Evolutionary conservation across 108 stramenopile species (phyloP), one percentile per base, ranked within the genome.

Genomic region (Poteriospumella lacustris): DNA sequence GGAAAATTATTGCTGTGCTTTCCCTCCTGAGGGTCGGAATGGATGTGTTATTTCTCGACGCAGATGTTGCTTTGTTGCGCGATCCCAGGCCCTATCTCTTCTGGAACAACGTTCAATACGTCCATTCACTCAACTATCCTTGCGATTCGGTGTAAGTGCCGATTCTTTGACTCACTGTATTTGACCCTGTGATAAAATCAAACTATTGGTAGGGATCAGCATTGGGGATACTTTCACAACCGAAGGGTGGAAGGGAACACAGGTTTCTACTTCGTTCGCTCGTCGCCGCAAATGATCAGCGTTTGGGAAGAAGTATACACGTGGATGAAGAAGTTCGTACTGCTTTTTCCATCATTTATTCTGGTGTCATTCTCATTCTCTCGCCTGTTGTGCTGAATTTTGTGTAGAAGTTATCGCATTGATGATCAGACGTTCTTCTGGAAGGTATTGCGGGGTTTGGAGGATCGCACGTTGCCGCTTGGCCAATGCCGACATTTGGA

Each of bases 381-480:
- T n/a, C n/a, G n/a, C n/a, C n/a, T n/a, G n/a, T n/a, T n/a, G n/a
- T n/a, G n/a, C n/a, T n/a, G n/a, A n/a, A n/a, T n/a, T n/a, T n/a
- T n/a, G n/a, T n/a, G n/a, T n/a, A n/a, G n/a, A n/a, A n/a, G n/a
- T n/a, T n/a, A n/a, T n/a, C n/a, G n/a, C n/a, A n/a, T 73, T 42
- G 70, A 73, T 73, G 70, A 73, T 73, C 70, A 73, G 31, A 42
- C 70, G 5, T 12, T 73, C 3, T 73, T 73, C 31, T 73, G 70
- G 70, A 73, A 73, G 31, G 43, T 73, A 52, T 42, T 73, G 36
- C 3, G 47, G 36, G 26, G 40, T 15, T 33, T 36, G 9, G 5
- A 73, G 36, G 60, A 64, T 64, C 15, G 33, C 3, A 64, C 36
- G 9, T 31, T 64, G 9, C 60, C 60, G 9, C 9, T 64, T 12